A percentile compares a stretch with the other conserved stretches of the same genome.
These are phyloP conservation scores for Penicillium sumatraense DNA, from an alignment of 2,329 filamentous ascomycete genomes.

Conservation along the genomic window DNA sequence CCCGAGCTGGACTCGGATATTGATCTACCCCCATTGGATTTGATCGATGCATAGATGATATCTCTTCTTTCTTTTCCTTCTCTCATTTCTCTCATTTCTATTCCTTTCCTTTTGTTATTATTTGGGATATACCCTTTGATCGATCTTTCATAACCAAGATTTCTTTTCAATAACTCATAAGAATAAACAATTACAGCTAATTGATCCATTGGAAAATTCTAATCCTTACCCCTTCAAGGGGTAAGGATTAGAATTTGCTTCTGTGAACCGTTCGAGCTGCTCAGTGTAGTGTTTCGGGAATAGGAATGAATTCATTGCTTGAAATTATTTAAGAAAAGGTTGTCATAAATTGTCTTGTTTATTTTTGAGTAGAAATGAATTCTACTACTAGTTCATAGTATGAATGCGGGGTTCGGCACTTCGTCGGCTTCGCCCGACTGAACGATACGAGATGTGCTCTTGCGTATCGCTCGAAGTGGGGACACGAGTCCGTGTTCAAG, in stretches of 20 bases:
- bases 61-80: no score
- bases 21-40: constrained; percentile 30
- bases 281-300: no score
- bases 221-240: not conserved
- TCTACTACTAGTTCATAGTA: no score
- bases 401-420: not conserved
- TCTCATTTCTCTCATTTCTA: not conserved
- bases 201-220: not conserved
- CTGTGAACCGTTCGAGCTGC: no score
- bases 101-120: constrained; percentile 9
- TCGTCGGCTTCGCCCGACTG: not conserved
- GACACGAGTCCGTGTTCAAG: not conserved
- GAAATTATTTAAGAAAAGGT: no score
- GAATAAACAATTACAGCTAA: not conserved
- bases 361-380: no score
- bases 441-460: not conserved
- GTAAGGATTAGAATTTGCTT: no score
- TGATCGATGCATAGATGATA: constrained; percentile 23
- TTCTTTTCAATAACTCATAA: not conserved
- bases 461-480: not conserved
- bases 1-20: constrained; percentile 18
- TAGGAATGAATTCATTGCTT: no score
- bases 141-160: not conserved
- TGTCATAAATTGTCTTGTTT: no score
- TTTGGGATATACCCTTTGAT: not conserved